Base-by-base conservation (phyloP, 106 monocot species). In the Narthecium ossifragum region DNA sequence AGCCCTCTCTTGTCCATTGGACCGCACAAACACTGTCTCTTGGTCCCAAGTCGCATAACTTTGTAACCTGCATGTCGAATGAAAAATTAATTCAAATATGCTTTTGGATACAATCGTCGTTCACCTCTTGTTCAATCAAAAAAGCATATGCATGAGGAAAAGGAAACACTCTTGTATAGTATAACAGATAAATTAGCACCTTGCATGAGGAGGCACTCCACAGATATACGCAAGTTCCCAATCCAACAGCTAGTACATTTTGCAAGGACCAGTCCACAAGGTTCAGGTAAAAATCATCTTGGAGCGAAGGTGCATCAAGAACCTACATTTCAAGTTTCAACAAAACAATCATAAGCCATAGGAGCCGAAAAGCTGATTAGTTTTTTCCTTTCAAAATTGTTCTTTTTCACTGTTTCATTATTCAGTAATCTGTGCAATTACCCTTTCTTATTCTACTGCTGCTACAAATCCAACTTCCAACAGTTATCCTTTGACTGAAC, bases 201-300 rank as follows among this genome's bases (percentile, higher is more conserved):
- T 96, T 96, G 83, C 96, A 86, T 17, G 65, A 78, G 51, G 90
- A 70, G 59, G 96, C 96, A 25, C 80, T 86, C 96, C 96, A 96
- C 1, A 90, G 68, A 61, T 96, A 96, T 8, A 96, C 96, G 60
- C 86, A 86, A 5, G 90, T 86, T 11, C 90, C 90, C 53, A 96
- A 47, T 28, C 96, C 96, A 61, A 96, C 96, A 33, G 96, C 96
- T 3, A 96, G 64, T 41, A 69, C 59, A 55, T 96, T 96, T 50
- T 96, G 96, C 13, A 86, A 96, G 0, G 96, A 96, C 96, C 96
- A 96, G 54, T 96, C 96, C 2, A 96, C 96, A 37, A 96, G 76
- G 62, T 96, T 96, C 48, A 96, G 72, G 62, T 96, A 96, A 59
- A 96, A 96, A 69, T 96, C 96, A 60, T 96, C 96, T 59, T 81